Evolutionary conservation across 768 basidiomycete genomes (phyloP).

Genomic region (Mycena floridula): DNA sequence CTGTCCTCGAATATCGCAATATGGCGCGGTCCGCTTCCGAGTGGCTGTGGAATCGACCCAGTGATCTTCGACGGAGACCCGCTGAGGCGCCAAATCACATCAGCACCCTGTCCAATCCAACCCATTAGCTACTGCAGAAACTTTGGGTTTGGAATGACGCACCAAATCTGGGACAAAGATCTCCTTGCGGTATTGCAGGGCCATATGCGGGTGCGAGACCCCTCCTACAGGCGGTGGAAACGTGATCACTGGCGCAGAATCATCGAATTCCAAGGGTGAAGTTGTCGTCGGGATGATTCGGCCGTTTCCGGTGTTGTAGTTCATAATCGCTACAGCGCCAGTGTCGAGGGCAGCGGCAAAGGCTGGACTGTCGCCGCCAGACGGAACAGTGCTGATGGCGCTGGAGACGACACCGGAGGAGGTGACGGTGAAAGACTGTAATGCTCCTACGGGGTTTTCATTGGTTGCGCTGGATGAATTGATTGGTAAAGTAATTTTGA

Average conservation of each 20-base stretch:
- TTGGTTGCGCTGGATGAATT: slow-evolving; percentile 42
- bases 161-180: slow-evolving; percentile 59
- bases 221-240: slow-evolving; percentile 37
- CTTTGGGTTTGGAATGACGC: slow-evolving; percentile 7
- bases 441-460: slow-evolving; percentile 33
- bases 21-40: slow-evolving; percentile 57
- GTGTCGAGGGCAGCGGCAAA: slow-evolving; percentile 44
- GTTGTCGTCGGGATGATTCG: slow-evolving; percentile 25
- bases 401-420: slow-evolving; percentile 29
- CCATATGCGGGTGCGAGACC: slow-evolving; percentile 58
- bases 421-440: slow-evolving; percentile 50
- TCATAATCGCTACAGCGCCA: slow-evolving; percentile 51
- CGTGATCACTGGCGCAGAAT: slow-evolving; percentile 32
- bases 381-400: slow-evolving; percentile 35
- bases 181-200: slow-evolving; percentile 42
- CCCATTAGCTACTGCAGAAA: neutral
- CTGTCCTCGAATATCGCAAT: slow-evolving; percentile 40
- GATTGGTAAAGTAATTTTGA: neutral
- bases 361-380: slow-evolving; percentile 43
- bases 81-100: slow-evolving; percentile 58
- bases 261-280: slow-evolving; percentile 30
- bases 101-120: slow-evolving; percentile 38
- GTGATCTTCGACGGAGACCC: slow-evolving; percentile 40
- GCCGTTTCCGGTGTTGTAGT: slow-evolving; percentile 37
- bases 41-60: slow-evolving; percentile 44